A percentile compares a stretch with the other conserved stretches of the same genome.
Conservation (phyloP, 1,284 basidiomycete genomes). For the Peniophora sp. region DNA sequence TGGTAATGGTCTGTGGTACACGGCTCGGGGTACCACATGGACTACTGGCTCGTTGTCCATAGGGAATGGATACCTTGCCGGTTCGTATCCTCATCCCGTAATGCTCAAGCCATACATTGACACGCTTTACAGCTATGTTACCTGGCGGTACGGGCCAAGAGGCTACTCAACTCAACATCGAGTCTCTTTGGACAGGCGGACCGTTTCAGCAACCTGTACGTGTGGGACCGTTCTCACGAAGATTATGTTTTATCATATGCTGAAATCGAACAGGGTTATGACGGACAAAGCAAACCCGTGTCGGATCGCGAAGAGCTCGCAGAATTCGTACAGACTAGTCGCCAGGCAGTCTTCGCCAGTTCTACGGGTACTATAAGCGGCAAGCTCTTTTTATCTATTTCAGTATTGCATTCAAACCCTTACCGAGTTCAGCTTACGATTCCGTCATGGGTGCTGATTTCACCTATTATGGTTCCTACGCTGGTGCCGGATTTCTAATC, state of each 20-base stretch:
- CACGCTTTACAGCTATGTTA: conserved; percentile 44
- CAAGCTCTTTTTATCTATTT: conserved; percentile 26
- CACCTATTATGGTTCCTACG: conserved; percentile 67
- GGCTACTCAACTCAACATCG: conserved; percentile 61
- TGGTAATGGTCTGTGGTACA: conserved; percentile 73
- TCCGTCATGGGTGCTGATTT: conserved; percentile 35
- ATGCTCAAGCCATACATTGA: not conserved
- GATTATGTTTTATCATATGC: not conserved
- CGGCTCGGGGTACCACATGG: conserved; percentile 45
- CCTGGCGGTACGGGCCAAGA: conserved; percentile 56
- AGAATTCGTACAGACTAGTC: conserved; percentile 42
- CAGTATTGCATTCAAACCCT: not conserved
- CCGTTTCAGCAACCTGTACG: conserved; percentile 55
- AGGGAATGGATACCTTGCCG: conserved; percentile 68
- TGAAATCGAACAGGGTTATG: conserved; percentile 41
- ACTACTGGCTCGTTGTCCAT: conserved; percentile 53
- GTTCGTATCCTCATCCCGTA: conserved; percentile 27
- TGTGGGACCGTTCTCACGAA: conserved; percentile 15
- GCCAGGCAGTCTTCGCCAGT: conserved; percentile 50
- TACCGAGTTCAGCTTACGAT: not conserved
- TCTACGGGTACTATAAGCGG: conserved; percentile 51
- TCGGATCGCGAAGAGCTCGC: conserved; percentile 37
- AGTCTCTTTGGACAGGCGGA: conserved; percentile 70
- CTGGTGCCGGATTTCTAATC: conserved; percentile 56
- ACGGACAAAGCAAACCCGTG: conserved; percentile 58